A percentile compares a stretch with the other conserved stretches of the same genome.
Evolutionary conservation across 441 rosid genomes (phyloP).

Genomic region (Sinapis alba): DNA sequence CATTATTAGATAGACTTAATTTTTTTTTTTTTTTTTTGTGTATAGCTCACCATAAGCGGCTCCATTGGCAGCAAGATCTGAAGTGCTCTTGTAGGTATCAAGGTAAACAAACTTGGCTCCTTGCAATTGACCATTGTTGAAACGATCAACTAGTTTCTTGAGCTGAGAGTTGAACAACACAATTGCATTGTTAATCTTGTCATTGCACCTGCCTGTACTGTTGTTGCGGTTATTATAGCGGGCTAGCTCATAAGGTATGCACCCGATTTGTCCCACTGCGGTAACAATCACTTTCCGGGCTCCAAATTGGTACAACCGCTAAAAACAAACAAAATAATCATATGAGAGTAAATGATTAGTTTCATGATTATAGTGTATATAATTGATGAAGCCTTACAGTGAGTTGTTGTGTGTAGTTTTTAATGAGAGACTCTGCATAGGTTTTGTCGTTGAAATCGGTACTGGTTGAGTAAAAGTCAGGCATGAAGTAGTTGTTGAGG

Average conservation of each 20-base stretch:
- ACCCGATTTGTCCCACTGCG: constrained; percentile 79
- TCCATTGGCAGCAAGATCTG: constrained; percentile 54
- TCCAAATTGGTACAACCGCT: constrained; percentile 69
- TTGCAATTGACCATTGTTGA: constrained; percentile 65
- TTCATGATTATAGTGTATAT: not conserved
- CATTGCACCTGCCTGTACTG: constrained; percentile 79
- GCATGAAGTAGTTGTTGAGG: constrained; percentile 89
- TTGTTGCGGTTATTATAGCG: constrained; percentile 55
- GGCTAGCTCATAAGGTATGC: constrained; percentile 92
- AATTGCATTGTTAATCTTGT: constrained; percentile 68
- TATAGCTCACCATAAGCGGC: constrained; percentile 50
- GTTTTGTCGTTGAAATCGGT: constrained; percentile 54
- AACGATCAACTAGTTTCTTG: constrained; percentile 49
- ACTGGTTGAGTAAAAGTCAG: constrained; percentile 66
- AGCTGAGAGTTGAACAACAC: constrained; percentile 68
- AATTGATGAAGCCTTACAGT: constrained; percentile 33
- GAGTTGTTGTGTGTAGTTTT: constrained; percentile 69
- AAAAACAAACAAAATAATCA: constrained; percentile 12
- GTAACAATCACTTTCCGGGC: constrained; percentile 83
- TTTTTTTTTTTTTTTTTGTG: not conserved
- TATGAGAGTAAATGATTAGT: not conserved
- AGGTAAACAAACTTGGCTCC: constrained; percentile 79
- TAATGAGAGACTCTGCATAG: constrained; percentile 66
- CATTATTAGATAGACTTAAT: not conserved
- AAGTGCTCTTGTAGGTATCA: constrained; percentile 66